Conservation (phyloP, 2,329 filamentous ascomycete species). For the Trichophyton rubrum region DNA sequence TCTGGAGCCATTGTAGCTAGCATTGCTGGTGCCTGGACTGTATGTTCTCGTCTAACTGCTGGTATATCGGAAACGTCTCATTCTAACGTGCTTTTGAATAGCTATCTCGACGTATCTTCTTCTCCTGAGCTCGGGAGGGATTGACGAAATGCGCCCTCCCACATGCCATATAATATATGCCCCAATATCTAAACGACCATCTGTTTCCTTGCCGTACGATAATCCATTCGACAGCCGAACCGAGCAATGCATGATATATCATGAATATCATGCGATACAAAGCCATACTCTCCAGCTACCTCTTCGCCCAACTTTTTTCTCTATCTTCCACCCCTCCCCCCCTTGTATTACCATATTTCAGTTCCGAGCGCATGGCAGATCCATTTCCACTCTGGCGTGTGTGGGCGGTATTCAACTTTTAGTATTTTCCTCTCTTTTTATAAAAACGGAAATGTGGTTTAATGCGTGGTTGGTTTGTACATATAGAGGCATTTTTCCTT, state of each 20-base stretch:
- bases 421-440: slow-evolving; percentile 18
- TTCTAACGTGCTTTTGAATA: slow-evolving; percentile 20
- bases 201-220: neutral
- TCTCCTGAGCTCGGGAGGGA: slow-evolving; percentile 15
- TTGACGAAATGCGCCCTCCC: neutral
- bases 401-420: slow-evolving; percentile 24
- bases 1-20: slow-evolving; percentile 80
- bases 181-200: neutral
- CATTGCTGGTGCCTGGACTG: slow-evolving; percentile 78
- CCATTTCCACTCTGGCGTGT: slow-evolving; percentile 36
- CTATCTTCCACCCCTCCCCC: slow-evolving; percentile 17
- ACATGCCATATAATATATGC: too few species aligned
- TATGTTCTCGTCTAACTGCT: slow-evolving; percentile 39
- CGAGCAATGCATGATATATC: neutral
- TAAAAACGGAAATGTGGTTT: slow-evolving; percentile 26
- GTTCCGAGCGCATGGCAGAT: slow-evolving; percentile 20
- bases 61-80: slow-evolving; percentile 4
- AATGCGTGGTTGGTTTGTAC: slow-evolving; percentile 30
- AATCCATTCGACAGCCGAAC: neutral
- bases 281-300: neutral
- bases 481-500: slow-evolving; percentile 26
- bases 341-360: slow-evolving; percentile 24
- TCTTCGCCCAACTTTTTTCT: slow-evolving; percentile 14
- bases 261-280: neutral
- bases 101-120: slow-evolving; percentile 41